These are phyloP conservation scores for Blastocystis sp. DNA, from an alignment of 352 stramenopile genomes.

Conservation along the genomic window DNA sequence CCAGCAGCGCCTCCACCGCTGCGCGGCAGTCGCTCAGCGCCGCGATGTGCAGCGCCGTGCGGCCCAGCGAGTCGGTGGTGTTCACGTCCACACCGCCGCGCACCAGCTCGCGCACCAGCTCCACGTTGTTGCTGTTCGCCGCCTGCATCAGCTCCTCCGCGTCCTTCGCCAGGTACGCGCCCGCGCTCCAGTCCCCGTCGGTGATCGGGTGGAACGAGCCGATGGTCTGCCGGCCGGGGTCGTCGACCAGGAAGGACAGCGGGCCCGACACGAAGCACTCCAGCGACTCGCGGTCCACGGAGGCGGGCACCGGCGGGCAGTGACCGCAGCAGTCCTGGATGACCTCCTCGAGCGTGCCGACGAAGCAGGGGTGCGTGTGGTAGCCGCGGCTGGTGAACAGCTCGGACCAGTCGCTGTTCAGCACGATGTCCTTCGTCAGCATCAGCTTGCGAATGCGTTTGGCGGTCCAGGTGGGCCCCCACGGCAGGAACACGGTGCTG, in stretches of 20 bases:
- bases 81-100: not conserved
- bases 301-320: constrained; percentile 71
- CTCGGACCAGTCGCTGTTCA: constrained; percentile 71
- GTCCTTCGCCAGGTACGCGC: constrained; percentile 71
- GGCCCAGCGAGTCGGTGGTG: constrained; percentile 69
- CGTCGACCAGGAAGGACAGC: constrained; percentile 72
- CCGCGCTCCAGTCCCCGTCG: constrained; percentile 72
- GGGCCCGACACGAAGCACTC: constrained; percentile 71
- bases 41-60: constrained; percentile 70
- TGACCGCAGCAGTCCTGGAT: constrained; percentile 72
- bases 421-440: constrained; percentile 73
- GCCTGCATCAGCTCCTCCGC: constrained; percentile 68
- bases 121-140: constrained; percentile 70
- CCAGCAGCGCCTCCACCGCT: constrained; percentile 64
- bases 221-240: constrained; percentile 73
- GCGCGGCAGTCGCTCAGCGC: constrained; percentile 59
- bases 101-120: constrained; percentile 42
- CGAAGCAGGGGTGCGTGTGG: constrained; percentile 73
- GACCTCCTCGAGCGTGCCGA: constrained; percentile 73
- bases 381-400: constrained; percentile 69
- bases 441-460: constrained; percentile 73
- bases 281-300: constrained; percentile 69
- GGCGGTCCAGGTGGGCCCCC: constrained; percentile 71
- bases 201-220: constrained; percentile 74
- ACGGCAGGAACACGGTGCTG: constrained; percentile 73